phyloP scores from a whole-genome alignment of 2,329 filamentous ascomycete species.

The Ilyonectria mors-panacis region DNA sequence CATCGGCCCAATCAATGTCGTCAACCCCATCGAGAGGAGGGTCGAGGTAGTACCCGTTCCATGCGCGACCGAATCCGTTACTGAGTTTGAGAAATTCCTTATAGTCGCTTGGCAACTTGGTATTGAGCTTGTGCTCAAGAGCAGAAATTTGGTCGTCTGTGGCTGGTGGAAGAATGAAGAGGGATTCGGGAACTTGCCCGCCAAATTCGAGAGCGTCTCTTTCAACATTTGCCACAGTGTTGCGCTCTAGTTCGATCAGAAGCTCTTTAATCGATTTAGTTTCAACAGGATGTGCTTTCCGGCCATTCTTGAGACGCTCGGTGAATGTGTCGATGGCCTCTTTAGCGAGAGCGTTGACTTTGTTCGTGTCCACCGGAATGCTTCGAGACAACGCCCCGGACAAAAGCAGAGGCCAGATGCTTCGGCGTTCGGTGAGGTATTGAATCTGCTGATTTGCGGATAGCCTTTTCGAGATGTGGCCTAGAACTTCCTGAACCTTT shows the following conservation, averaged over 20 bases:
- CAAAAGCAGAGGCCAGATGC: constrained; percentile 29
- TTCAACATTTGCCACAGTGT: constrained; percentile 25
- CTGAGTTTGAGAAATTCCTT: constrained; percentile 40
- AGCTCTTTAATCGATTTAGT: constrained; percentile 29
- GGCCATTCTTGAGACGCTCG: constrained; percentile 28
- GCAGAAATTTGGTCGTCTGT: constrained; percentile 33
- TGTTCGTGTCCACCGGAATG: constrained; percentile 27
- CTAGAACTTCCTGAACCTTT: constrained; percentile 32
- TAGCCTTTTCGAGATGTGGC: constrained; percentile 14
- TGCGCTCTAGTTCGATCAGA: constrained; percentile 25
- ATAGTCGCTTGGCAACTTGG: constrained; percentile 31
- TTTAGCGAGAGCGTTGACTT: constrained; percentile 21
- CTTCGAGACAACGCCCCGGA: constrained; percentile 30
- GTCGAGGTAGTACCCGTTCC: constrained; percentile 38
- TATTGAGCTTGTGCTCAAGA: constrained; percentile 31
- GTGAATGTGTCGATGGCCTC: constrained; percentile 27
- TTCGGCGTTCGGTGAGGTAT: constrained; percentile 20
- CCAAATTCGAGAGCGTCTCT: constrained; percentile 11
- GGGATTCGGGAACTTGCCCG: constrained; percentile 25
- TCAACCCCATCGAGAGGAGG: constrained; percentile 24
- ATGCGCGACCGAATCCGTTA: constrained; percentile 40
- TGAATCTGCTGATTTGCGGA: constrained; percentile 1
- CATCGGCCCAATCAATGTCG: constrained; percentile 28
- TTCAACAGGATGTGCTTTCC: constrained; percentile 21
- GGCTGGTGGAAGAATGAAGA: constrained; percentile 33